Evolutionary conservation across 805 yeast genomes (phyloP), one percentile per base, ranked within the genome.

Genomic region (Lachancea fermentati): DNA sequence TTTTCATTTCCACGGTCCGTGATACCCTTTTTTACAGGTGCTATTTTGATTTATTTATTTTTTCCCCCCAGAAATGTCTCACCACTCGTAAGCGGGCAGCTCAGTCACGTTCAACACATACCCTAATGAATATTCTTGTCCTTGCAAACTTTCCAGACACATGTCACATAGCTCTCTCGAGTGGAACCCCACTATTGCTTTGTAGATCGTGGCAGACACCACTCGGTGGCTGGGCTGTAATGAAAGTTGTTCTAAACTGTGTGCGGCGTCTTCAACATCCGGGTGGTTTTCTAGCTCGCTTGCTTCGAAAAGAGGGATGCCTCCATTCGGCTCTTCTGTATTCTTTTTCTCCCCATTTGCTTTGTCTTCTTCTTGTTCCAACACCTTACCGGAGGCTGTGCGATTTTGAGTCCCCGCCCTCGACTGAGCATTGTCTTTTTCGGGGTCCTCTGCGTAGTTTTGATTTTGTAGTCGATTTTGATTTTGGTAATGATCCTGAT

Each of bases 121-220:
- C 18, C 60, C 60, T 38, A 52, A 16, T n/a, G 58, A 49, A 39
- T 54, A 60, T 37, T 60, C 63, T 37, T 57, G 57, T 35, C 48
- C 56, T 34, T 49, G 51, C 32, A 60, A 44, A 22, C 48, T 42
- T 22, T 51, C 48, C 13, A 49, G 36, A 34, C 61, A 55, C 15
- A 49, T 12, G 15, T 58, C 59, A 38, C 51, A 50, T 17, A 55
- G 44, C 31, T 55, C 60, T 33, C 55, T 49, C 19, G 56, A 55
- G 44, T 57, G 56, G 37, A 60, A 60, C 4, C 65, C 65, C 5
- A 60, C 52, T 19, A 60, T 51, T n/a, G 65, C 65, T 36, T 53
- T 57, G 45, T 56, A 60, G 15, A 48, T 42, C 5, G 60, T 56
- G 12, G 55, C 55, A 5, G 41, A 26, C 15, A 41, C 41, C 4